Percentiles rank a stretch among this genome's conserved stretches.
Evolutionary conservation across 1,139 yeast species (phyloP).

Genomic region (Debaryomyces sp.): DNA sequence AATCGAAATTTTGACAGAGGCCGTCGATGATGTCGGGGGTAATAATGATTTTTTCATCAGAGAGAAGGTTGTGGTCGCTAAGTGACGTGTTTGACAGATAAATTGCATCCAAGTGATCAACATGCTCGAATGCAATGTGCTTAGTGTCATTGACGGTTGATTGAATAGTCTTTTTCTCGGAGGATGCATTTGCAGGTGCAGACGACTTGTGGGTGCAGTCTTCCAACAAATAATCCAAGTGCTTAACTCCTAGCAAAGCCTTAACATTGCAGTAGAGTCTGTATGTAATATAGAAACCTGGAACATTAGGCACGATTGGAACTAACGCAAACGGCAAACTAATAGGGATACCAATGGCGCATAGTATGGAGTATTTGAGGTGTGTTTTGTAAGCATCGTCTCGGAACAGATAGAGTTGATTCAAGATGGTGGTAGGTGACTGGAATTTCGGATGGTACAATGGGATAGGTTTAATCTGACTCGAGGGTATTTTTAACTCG

Average conservation of each 20-base stretch:
- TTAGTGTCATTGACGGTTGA: slow-evolving; percentile 20
- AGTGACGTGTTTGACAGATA: slow-evolving; percentile 12
- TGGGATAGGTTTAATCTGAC: slow-evolving; percentile 44
- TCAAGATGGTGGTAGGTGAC: slow-evolving; percentile 30
- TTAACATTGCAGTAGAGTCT: slow-evolving; percentile 84
- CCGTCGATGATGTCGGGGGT: slow-evolving; percentile 35
- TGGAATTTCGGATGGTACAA: slow-evolving; percentile 46
- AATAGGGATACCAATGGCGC: slow-evolving; percentile 70
- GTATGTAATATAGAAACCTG: slow-evolving; percentile 85
- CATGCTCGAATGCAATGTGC: slow-evolving; percentile 26
- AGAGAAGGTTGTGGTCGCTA: slow-evolving; percentile 10
- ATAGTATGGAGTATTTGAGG: slow-evolving; percentile 37
- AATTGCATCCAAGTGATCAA: slow-evolving; percentile 22
- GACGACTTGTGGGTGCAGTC: neutral
- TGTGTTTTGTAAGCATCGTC: slow-evolving; percentile 32
- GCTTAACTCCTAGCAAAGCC: slow-evolving; percentile 76
- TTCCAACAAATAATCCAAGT: slow-evolving; percentile 55
- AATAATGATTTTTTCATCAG: slow-evolving; percentile 33
- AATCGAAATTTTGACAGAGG: slow-evolving; percentile 28
- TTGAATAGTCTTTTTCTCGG: slow-evolving; percentile 13
- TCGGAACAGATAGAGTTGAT: slow-evolving; percentile 34
- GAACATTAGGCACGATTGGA: slow-evolving; percentile 93
- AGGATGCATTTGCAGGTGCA: slow-evolving; percentile 11
- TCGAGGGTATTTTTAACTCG: slow-evolving; percentile 28
- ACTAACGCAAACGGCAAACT: slow-evolving; percentile 78